These are phyloP conservation scores for Cordia subcordata DNA, from an alignment of 257 asterid species.

Conservation along the genomic window DNA sequence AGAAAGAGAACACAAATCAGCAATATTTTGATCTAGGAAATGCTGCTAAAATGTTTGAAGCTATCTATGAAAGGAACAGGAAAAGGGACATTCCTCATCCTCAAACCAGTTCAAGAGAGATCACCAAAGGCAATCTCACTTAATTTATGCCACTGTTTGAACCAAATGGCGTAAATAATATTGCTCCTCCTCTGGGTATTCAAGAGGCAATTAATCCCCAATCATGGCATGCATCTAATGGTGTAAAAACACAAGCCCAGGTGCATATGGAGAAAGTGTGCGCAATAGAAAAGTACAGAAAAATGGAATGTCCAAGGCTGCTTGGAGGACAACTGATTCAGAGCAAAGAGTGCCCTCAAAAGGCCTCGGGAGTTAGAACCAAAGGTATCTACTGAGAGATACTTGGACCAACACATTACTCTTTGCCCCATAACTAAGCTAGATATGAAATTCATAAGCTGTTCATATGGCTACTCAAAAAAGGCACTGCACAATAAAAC, in stretches of 20 bases:
- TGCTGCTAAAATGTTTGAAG: slow-evolving; percentile 4
- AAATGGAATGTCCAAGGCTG: slow-evolving; percentile 18
- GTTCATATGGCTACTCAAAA: slow-evolving; percentile 18
- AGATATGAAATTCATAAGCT: slow-evolving; percentile 12
- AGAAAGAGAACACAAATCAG: no score
- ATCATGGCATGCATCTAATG: not conserved
- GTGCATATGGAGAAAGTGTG: no score
- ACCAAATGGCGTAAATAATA: slow-evolving; percentile 7
- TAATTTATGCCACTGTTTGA: slow-evolving; percentile 21
- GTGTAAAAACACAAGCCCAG: no score
- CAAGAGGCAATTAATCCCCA: slow-evolving; percentile 6
- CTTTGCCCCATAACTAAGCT: slow-evolving; percentile 27
- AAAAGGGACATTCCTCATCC: slow-evolving; percentile 10
- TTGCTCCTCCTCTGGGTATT: slow-evolving; percentile 21
- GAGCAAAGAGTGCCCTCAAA: slow-evolving; percentile 17
- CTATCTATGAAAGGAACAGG: slow-evolving; percentile 22
- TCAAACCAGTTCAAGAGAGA: slow-evolving; percentile 13
- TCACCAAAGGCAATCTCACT: not conserved
- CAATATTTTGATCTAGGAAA: no score
- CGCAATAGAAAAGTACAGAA: not conserved
- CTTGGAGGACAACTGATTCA: slow-evolving; percentile 17
- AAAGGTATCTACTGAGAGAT: not conserved
- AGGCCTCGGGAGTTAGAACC: slow-evolving; percentile 13
- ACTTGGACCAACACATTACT: slow-evolving; percentile 1
- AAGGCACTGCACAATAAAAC: no score